Evolutionary conservation across 805 yeast genomes (phyloP), one percentile per base, ranked within the genome.

Genomic region (Sugiyamaella americana): DNA sequence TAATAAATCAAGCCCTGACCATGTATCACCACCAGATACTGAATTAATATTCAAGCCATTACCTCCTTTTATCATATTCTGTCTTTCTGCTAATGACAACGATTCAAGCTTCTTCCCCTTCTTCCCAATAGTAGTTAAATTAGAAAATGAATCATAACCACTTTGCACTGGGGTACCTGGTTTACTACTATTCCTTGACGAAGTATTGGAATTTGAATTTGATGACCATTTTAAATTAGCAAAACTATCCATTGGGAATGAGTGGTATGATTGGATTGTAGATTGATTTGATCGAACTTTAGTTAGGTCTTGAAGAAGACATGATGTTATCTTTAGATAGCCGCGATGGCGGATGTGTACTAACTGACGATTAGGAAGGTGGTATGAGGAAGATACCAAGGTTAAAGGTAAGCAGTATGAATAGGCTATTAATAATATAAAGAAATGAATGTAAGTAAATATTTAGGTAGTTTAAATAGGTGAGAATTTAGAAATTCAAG

Each of bases 81-180:
- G 58, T 36, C 65, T 59, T 44, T 64, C 67, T 17, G 58, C 60
- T 19, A 64, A 58, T 29, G 67, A 56, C 59, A 58, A 43, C 17
- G 49, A 37, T 34, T 58, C 56, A 35, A 58, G 53, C n/a, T 55
- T 52, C 37, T 50, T 54, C n/a, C 44, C 43, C 32, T 49, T 40
- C 32, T 48, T 48, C 8, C 32, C 32, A 8, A 26, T 26, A 8
- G 32, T 8, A 26, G 32, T 13, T 36, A 62, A 49, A 8, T 58
- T 58, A 16, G 65, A 63, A 41, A 61, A 61, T 41, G 61, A 49
- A 51, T 60, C 64, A 26, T 38, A 34, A 16, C 40, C 47, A 10
- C 45, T 40, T 29, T 36, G 43, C 18, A 23, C 37, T 4, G 45
- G 45, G 4, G 45, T 42, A 3, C 23, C 24, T 3, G 45, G 45